Evolutionary conservation across 768 basidiomycete genomes (phyloP), one percentile per base, ranked within the genome.

Genomic region (Lactifluus subvellereus): DNA sequence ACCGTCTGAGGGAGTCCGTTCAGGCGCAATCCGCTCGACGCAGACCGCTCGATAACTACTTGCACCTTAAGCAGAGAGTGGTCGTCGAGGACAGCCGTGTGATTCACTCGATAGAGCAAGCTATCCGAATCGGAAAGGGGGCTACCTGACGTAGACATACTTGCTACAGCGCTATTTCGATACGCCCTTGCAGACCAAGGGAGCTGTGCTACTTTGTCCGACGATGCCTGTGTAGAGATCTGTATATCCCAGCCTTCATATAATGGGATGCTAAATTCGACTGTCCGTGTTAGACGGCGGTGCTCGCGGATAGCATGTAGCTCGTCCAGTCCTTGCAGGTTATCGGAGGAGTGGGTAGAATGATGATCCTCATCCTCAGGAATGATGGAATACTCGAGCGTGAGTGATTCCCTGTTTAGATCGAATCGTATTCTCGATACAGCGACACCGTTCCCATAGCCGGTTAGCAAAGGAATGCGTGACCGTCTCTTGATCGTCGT

Each of bases 181-280:
- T 78, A 78, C 1, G 87, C 86, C 59, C 77, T 78, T 37, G 81
- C 81, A 8, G 82, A 80, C 91, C 91, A 94, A 2, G 89, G 89
- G 18, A 90, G 79, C 54, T 79, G 77, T 68, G 89, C 84, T 9
- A 88, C 84, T 58, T 82, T 84, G 38, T 86, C 84, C 0, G 86
- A 87, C 1, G 89, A 87, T 6, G 87, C 88, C 71, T 82, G 87
- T 33, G 85, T 84, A 5, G 86, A 80, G 32, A 96, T 77, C 68
- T 88, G 91, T 1, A 94, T 82, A 68, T 94, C 93, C 94, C 91
- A 98, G 32, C 91, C 89, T 65, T 88, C 86, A 18, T 78, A 75
- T 1, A 83, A 78, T 4, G 91, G 90, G 37, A 98, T 73, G n/a
- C 85, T 76, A 69, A 87, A 90, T 76, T 97, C 91, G 51, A 95